Percentiles rank a stretch among this genome's conserved stretches.
Evolutionary conservation across 202 grass and related monocot genomes (phyloP).

Genomic region (Cymbopogon flexuosus): DNA sequence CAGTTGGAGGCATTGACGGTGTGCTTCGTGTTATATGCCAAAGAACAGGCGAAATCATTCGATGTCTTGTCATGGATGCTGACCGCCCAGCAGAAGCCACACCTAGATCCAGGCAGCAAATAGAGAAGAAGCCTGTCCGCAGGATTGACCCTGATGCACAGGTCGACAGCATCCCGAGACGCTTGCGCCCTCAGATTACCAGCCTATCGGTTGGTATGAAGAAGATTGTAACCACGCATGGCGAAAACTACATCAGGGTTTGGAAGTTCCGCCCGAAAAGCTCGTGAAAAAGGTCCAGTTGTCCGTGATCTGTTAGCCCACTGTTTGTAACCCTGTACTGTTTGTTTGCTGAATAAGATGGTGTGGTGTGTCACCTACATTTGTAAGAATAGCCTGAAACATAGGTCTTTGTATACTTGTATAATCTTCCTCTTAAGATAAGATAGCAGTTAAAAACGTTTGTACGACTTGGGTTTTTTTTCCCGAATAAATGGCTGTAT

Average conservation of each 20-base stretch:
- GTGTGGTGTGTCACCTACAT: not conserved
- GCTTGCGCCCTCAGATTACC: slow-evolving; percentile 56
- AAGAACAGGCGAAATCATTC: slow-evolving; percentile 54
- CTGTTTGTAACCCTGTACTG: not conserved
- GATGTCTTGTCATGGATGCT: slow-evolving; percentile 38
- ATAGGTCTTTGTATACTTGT: too few species aligned
- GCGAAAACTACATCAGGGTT: slow-evolving; percentile 63
- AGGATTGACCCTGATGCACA: slow-evolving; percentile 35
- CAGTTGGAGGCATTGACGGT: slow-evolving; percentile 68
- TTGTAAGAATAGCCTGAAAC: not conserved
- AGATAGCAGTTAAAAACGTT: too few species aligned
- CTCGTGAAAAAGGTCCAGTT: not conserved
- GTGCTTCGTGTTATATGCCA: slow-evolving; percentile 74
- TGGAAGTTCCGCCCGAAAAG: slow-evolving; percentile 52
- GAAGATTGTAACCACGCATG: slow-evolving; percentile 86
- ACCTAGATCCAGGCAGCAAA: slow-evolving; percentile 9
- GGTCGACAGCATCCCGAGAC: slow-evolving; percentile 50
- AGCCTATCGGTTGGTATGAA: slow-evolving; percentile 71
- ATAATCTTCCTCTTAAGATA: too few species aligned
- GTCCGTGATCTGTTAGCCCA: not conserved
- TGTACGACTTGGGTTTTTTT: too few species aligned
- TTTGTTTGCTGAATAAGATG: not conserved
- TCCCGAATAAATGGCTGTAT: too few species aligned
- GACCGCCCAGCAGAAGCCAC: not conserved
- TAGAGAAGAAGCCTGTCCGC: slow-evolving; percentile 50